Conservation (phyloP, 1,284 basidiomycete genomes). For the Cystobasidium sp. region DNA sequence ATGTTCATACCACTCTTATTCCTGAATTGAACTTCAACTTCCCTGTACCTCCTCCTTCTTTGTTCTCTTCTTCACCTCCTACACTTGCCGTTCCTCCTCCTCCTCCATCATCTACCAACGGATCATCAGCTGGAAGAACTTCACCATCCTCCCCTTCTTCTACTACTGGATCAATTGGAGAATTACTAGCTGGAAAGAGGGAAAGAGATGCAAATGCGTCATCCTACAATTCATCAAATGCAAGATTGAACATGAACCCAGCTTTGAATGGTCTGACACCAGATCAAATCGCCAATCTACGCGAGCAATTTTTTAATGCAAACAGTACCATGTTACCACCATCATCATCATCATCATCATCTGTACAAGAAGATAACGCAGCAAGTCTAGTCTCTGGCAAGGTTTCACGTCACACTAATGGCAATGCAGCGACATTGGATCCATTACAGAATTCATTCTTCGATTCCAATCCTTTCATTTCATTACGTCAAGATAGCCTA, state of each 20-base stretch:
- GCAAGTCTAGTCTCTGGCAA: conserved; percentile 5
- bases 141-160: background rate
- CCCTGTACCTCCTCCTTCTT: conserved; percentile 23
- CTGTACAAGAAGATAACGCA: background rate
- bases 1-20: conserved; percentile 71
- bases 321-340: conserved; percentile 41
- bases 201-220: conserved; percentile 17
- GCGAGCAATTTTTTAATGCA: conserved; percentile 43
- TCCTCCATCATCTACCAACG: background rate
- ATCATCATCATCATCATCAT: conserved; percentile 12
- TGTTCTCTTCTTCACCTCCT: conserved; percentile 13
- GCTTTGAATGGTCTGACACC: conserved; percentile 48
- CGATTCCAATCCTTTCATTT: conserved; percentile 50
- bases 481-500: conserved; percentile 47
- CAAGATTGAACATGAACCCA: conserved; percentile 49
- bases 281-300: conserved; percentile 44
- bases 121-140: background rate
- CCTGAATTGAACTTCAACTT: conserved; percentile 51
- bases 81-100: background rate
- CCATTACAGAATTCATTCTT: conserved; percentile 48
- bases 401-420: background rate
- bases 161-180: conserved; percentile 1
- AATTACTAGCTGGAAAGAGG: conserved; percentile 36
- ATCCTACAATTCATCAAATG: background rate
- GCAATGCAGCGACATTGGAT: conserved; percentile 40